A percentile compares a stretch with the other conserved stretches of the same genome.
phyloP scores from a whole-genome alignment of 1,139 yeast genomes.

The Suhomyces maxii region DNA sequence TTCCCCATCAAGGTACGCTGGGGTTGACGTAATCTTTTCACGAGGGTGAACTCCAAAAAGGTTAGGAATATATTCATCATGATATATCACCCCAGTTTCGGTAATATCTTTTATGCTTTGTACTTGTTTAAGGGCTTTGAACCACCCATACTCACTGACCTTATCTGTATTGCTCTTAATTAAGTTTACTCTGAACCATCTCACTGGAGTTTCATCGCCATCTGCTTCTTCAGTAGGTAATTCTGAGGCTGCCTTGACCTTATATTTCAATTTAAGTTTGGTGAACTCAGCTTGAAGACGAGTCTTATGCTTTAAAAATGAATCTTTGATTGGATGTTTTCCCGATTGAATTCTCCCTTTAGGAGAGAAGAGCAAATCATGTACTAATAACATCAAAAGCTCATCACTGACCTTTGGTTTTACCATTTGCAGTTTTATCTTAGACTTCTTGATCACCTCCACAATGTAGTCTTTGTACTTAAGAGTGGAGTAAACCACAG shows the following conservation, averaged over 20 bases:
- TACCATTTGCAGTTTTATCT: conserved; percentile 45
- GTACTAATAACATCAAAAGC: conserved; percentile 65
- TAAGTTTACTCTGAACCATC: conserved; percentile 85
- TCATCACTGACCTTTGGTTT: conserved; percentile 44
- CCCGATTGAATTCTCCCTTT: conserved; percentile 87
- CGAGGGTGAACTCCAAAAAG: conserved; percentile 80
- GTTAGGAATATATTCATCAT: conserved; percentile 70
- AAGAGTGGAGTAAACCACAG: conserved; percentile 75
- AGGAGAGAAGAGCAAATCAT: conserved; percentile 75
- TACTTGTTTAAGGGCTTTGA: conserved; percentile 51
- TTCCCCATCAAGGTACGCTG: conserved; percentile 70
- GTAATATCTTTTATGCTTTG: conserved; percentile 45
- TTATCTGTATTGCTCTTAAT: conserved; percentile 45
- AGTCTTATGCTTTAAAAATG: conserved; percentile 73
- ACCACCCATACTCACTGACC: conserved; percentile 36
- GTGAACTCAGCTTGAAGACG: conserved; percentile 79
- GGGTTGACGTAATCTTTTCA: conserved; percentile 63
- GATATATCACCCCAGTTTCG: conserved; percentile 57
- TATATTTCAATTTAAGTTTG: conserved; percentile 70
- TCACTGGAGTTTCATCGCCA: conserved; percentile 72
- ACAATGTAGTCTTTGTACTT: conserved; percentile 64
- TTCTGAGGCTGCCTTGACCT: conserved; percentile 42
- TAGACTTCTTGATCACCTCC: conserved; percentile 64
- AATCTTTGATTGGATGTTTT: conserved; percentile 82
- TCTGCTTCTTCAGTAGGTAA: conserved; percentile 34